A percentile compares a stretch with the other conserved stretches of the same genome.
phyloP scores from a whole-genome alignment of 495 filamentous ascomycete genomes.

The Penicillium herquei region DNA sequence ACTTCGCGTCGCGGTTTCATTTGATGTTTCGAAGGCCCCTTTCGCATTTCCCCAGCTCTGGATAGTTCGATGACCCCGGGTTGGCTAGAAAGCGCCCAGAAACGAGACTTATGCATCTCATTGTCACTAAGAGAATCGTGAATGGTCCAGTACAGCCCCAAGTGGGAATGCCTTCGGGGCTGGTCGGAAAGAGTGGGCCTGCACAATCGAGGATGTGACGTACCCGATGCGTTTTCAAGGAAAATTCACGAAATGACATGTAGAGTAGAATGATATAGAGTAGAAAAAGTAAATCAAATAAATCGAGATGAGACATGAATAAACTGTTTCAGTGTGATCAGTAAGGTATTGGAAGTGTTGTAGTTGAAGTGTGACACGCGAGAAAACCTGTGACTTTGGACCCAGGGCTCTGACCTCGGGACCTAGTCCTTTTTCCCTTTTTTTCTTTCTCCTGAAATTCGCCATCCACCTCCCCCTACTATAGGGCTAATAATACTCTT shows the following conservation, averaged over 20 bases:
- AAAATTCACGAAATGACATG: not conserved
- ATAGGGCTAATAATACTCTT: not conserved
- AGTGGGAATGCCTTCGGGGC: slow-evolving; percentile 22
- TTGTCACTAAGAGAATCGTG: not conserved
- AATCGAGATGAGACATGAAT: not conserved
- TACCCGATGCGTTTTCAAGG: slow-evolving; percentile 2
- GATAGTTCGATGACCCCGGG: not conserved
- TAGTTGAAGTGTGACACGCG: not conserved
- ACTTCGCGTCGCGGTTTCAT: not conserved
- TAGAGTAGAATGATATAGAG: not conserved
- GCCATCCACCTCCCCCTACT: not conserved
- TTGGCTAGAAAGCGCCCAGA: not conserved
- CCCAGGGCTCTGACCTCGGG: slow-evolving; percentile 2
- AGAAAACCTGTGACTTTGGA: not conserved
- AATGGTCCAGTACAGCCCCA: slow-evolving; percentile 10
- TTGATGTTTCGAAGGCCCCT: not conserved
- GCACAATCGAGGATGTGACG: slow-evolving; percentile 15
- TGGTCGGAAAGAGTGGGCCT: slow-evolving; percentile 22
- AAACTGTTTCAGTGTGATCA: not conserved
- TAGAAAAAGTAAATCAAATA: not conserved
- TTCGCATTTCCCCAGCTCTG: not conserved
- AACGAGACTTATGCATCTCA: slow-evolving; percentile 9
- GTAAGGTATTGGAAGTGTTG: too few relatives aligned
- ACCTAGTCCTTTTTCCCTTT: not conserved
- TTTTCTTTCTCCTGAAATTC: slow-evolving; percentile 7